phyloP scores from a whole-genome alignment of 208 protist genomes.

The Porcisia deanei region DNA sequence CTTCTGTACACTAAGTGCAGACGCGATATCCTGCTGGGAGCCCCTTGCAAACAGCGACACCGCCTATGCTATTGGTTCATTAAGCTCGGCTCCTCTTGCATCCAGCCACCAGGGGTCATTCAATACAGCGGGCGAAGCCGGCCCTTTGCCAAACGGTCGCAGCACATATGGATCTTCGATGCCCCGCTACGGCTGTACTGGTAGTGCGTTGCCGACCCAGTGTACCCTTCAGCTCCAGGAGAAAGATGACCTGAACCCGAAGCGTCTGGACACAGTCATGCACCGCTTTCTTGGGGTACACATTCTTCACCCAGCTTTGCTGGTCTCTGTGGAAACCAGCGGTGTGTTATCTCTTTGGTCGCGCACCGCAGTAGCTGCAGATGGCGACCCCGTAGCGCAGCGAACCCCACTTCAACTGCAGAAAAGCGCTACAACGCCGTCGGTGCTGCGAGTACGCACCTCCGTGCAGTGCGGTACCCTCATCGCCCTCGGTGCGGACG shows the following conservation, averaged over 20 bases:
- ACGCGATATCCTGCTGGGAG: conserved; percentile 51
- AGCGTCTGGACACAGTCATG: background rate
- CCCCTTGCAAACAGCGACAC: background rate
- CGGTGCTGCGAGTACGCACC: conserved; percentile 28
- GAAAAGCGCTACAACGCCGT: conserved; percentile 7
- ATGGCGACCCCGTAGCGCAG: background rate
- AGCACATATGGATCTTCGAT: background rate
- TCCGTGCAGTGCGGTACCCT: conserved; percentile 23
- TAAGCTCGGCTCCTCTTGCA: background rate
- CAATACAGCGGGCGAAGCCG: background rate
- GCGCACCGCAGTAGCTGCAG: background rate
- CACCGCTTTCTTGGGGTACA: conserved; percentile 33
- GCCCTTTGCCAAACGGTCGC: background rate
- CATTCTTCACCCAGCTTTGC: conserved; percentile 7
- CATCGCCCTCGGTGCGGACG: conserved; percentile 32
- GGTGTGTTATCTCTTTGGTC: conserved; percentile 43
- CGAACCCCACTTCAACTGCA: background rate
- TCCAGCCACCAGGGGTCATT: background rate
- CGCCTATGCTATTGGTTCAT: background rate
- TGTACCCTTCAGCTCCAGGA: conserved; percentile 5
- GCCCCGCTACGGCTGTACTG: conserved; percentile 31
- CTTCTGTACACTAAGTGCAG: conserved; percentile 39
- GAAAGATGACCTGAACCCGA: background rate
- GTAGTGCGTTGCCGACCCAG: conserved; percentile 23
- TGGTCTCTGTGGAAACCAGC: conserved; percentile 39